Base-by-base conservation (phyloP, 148 eudicot genomes). In the Beta vulgaris region DNA sequence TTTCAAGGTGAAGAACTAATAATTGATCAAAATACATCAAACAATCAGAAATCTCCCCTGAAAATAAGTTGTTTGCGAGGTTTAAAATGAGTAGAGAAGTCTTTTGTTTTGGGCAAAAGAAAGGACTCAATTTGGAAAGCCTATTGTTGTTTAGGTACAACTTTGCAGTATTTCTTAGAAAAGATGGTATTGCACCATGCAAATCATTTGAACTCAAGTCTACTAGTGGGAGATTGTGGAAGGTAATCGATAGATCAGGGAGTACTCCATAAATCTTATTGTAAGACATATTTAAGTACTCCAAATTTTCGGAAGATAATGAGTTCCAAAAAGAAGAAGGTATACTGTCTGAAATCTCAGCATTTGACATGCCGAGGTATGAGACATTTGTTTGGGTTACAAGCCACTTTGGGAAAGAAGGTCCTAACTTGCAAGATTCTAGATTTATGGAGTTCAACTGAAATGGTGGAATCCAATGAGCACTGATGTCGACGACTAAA, bases 381-480 rank as follows among this genome's bases (percentile, higher is more conserved):
- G 59, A 48, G 14, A 48, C 48, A 18, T 49, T 69, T 0, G 28
- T 48, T 48, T 69, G 73, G 36, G 9, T 69, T 0, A 29, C 7
- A 48, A 69, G 25, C 73, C 73, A 69, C 1, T 69, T 69, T 28
- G 73, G 73, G 11, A 69, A 69, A 29, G 14, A 10, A 48, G 59
- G 59, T 34, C 73, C 73, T 48, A 69, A 48, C 37, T 19, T 29
- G 26, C 58, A 69, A 55, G 40, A 69, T 48, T 42, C 29, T 39
- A 69, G 23, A 6, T 55, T 31, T 54, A 69, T 48, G 26, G 23
- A 31, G 9, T 69, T 15, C 32, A 69, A 18, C 26, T 69, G 58
- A 49, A 69, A 69, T 29, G 73, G 59, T 29, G 59, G 73, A 28
- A 18, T 21, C 82, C 81, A 78, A 54, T 57, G 53, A 3, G 42